Base-by-base conservation (phyloP, 768 basidiomycete species). In the Lyophyllum semitale region DNA sequence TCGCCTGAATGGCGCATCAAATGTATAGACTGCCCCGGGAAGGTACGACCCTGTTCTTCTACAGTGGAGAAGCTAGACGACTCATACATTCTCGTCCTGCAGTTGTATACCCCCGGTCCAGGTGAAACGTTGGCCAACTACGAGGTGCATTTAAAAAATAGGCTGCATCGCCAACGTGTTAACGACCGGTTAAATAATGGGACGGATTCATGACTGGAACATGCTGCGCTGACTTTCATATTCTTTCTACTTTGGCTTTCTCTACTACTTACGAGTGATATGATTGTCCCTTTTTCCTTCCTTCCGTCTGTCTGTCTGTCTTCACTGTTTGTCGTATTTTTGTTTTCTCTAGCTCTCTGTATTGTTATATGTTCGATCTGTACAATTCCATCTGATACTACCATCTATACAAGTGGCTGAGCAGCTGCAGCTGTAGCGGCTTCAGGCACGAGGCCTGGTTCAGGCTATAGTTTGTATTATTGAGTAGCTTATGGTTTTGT, bases 81-180 rank as follows among this genome's bases (percentile, higher is more conserved):
- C n/a, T n/a, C 7, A 5, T 18, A 9, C 18, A 15, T n/a, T 38
- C 37, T 38, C 9, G 15, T 4, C 37, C 0, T 53, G 40, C 63
- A 95, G 87, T 70, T 97, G 54, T 98, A 97, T 77, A 92, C 89
- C 63, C 87, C 94, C 42, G 95, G 95, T 43, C 92, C 92, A 11
- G 88, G 82, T 8, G 88, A 95, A 71, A 91, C 91, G 11, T 71
- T 98, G 46, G 77, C 81, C 23, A 97, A 98, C 68, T 98, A 94
- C 62, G 91, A 94, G 66, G 89, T 97, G 11, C 96, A 99, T 74
- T 74, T 99, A 51, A 88, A 85, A 76, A 93, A 94, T 63, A 83
- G 90, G 47, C 81, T 83, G 66, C 92, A 94, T 71, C 84, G 91
- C 35, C 78, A 82, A 59, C 82, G 85, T 49, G 91, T 93, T 29